Conservation (phyloP, 441 rosid genomes). For the Corymbia citriodora region DNA sequence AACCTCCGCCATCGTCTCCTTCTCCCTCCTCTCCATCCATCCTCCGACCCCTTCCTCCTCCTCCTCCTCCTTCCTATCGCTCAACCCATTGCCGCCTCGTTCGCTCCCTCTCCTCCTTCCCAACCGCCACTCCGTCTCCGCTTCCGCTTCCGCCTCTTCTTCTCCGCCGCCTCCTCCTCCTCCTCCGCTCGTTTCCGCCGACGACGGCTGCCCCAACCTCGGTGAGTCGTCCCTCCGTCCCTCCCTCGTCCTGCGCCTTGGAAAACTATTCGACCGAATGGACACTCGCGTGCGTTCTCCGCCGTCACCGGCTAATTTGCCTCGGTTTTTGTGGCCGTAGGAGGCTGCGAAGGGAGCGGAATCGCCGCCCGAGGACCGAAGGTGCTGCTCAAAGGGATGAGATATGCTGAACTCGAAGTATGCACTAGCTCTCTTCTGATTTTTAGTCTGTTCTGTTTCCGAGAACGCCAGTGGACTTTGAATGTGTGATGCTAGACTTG, state of each 20-base stretch:
- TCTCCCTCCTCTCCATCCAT: conserved; percentile 12
- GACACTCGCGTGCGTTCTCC: background rate
- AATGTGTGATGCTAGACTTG: background rate
- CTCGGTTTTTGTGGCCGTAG: background rate
- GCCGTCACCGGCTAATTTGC: background rate
- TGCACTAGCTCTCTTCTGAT: background rate
- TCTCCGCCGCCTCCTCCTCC: conserved; percentile 5
- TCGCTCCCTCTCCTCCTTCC: conserved; percentile 11
- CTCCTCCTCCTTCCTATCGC: background rate
- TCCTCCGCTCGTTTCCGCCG: conserved; percentile 9
- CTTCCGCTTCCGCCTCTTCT: conserved; percentile 16
- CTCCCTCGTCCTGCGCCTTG: background rate
- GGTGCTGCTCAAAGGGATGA: conserved; percentile 69
- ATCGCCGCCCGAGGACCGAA: conserved; percentile 23
- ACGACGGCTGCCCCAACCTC: conserved; percentile 11
- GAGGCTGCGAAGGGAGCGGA: conserved; percentile 6
- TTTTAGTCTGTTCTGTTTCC: background rate
- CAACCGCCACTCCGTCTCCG: background rate
- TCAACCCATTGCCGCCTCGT: background rate
- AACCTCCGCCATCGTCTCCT: conserved; percentile 5
- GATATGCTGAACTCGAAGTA: conserved; percentile 58
- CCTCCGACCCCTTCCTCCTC: conserved; percentile 21
- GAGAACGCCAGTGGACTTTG: background rate
- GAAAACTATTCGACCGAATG: background rate
- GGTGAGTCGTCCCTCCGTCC: conserved; percentile 7